Conservation (phyloP, 1,284 basidiomycete species). For the Sphaerobolus stellatus region DNA sequence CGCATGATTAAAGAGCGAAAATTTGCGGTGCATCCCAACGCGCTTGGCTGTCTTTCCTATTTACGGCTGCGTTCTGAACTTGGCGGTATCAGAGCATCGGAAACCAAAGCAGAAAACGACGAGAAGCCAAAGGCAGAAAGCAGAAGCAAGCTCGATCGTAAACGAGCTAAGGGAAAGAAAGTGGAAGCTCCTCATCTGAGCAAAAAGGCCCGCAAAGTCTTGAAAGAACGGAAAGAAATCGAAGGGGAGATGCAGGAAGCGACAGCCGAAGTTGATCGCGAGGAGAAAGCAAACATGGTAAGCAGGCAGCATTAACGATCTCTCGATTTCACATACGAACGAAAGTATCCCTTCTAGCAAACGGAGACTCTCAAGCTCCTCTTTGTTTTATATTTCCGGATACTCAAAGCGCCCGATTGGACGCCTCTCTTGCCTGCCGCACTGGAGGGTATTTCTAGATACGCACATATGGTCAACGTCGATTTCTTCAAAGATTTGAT, state of each 20-base stretch:
- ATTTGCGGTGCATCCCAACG: constrained; percentile 88
- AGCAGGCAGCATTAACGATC: too few species aligned
- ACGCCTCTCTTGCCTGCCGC: constrained; percentile 85
- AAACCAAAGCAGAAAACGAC: constrained; percentile 61
- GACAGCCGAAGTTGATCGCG: constrained; percentile 90
- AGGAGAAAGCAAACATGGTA: constrained; percentile 83
- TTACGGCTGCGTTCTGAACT: constrained; percentile 90
- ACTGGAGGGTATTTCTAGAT: constrained; percentile 89
- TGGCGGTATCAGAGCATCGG: constrained; percentile 67
- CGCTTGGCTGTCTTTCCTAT: constrained; percentile 82
- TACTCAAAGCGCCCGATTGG: constrained; percentile 86
- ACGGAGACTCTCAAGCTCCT: constrained; percentile 98
- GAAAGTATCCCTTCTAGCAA: constrained; percentile 56
- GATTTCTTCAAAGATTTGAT: constrained; percentile 98
- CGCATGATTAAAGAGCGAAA: constrained; percentile 95
- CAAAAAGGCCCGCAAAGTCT: constrained; percentile 80
- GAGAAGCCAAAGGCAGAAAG: constrained; percentile 47
- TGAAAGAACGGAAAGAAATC: constrained; percentile 84
- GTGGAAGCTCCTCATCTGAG: constrained; percentile 73
- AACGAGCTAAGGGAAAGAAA: constrained; percentile 58
- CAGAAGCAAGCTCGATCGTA: constrained; percentile 43
- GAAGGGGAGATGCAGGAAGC: constrained; percentile 91
- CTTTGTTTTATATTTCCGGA: constrained; percentile 96
- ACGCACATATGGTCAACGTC: constrained; percentile 95
- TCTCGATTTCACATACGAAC: constrained; percentile 14